Evolutionary conservation across 108 stramenopile species (phyloP), one percentile per base, ranked within the genome.

Genomic region (Epipyxis sp.): DNA sequence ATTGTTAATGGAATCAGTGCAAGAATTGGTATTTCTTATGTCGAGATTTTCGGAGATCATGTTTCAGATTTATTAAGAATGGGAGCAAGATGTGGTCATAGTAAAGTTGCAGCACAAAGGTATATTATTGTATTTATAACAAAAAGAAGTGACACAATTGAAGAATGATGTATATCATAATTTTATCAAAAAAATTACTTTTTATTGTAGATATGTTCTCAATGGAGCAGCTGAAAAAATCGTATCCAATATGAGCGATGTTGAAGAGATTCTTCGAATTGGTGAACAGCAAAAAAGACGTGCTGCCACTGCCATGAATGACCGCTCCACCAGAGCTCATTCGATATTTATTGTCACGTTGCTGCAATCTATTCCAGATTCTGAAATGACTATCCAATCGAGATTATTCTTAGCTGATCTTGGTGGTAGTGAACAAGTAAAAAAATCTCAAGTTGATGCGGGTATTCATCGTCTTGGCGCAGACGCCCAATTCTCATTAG

Each of bases 281-380:
- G 90, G 88, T 42, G 88, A 90, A 58, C 62, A 59, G 0, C 82
- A 86, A 58, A 89, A 86, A 65, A 59, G 87, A 67, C 86, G 80
- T 67, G 90, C 90, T 16, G 83, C 87, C 1, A 90, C 90, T 1
- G 87, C 87, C 32, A 89, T 90, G 88, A 90, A 90, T 68, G 82
- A 82, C 0, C 83, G 88, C 45, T 85, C 84, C 0, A 87, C 88
- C 40, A 86, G 90, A 58, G 90, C 87, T 25, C 90, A 91, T 57
- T 83, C 85, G n/a, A 59, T 91, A 1, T 85, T 91, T 71, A 88
- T 88, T 46, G 57, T 91, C 6, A 79, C 84, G 3, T 77, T 91
- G 6, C 72, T 81, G 1, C 90, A 91, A 76, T 79, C 79, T 43
- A 20, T 61, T 27, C 79, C 81, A 42, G 62, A 78, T 10, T 13